A percentile compares a stretch with the other conserved stretches of the same genome.
Conservation (phyloP, 2,329 filamentous ascomycete species). For the Colletotrichum sp. region DNA sequence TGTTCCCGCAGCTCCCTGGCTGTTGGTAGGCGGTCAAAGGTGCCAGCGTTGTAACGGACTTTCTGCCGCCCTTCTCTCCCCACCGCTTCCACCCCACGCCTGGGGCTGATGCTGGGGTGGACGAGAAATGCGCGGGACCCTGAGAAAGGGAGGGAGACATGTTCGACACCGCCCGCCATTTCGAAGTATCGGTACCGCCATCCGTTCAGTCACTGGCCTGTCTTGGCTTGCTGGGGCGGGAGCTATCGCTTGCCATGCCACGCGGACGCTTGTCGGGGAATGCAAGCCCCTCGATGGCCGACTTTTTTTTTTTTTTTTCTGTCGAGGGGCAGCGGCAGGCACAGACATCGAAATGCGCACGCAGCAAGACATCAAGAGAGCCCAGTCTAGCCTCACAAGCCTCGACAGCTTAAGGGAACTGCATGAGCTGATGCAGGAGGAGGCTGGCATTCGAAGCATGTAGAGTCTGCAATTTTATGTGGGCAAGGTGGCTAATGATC, state of each 20-base stretch:
- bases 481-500: neutral
- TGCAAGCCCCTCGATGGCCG: constrained; percentile 6
- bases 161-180: neutral
- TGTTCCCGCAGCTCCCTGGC: constrained; percentile 14
- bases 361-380: neutral
- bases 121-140: constrained; percentile 17
- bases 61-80: constrained; percentile 15
- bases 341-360: neutral
- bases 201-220: neutral
- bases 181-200: constrained; percentile 5
- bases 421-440: neutral
- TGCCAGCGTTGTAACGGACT: neutral
- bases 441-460: neutral
- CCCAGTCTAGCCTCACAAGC: neutral
- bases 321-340: neutral
- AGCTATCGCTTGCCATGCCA: constrained; percentile 20
- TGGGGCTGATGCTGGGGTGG: constrained; percentile 19
- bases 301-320: neutral
- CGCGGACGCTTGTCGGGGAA: constrained; percentile 15
- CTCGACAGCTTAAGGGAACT: neutral
- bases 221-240: constrained; percentile 7
- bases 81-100: constrained; percentile 21
- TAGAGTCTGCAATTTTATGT: neutral
- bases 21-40: constrained; percentile 8
- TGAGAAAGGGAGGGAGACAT: constrained; percentile 2